Base-by-base conservation (phyloP, 1,284 basidiomycete genomes). In the Anthracocystis panici-leucophaei region DNA sequence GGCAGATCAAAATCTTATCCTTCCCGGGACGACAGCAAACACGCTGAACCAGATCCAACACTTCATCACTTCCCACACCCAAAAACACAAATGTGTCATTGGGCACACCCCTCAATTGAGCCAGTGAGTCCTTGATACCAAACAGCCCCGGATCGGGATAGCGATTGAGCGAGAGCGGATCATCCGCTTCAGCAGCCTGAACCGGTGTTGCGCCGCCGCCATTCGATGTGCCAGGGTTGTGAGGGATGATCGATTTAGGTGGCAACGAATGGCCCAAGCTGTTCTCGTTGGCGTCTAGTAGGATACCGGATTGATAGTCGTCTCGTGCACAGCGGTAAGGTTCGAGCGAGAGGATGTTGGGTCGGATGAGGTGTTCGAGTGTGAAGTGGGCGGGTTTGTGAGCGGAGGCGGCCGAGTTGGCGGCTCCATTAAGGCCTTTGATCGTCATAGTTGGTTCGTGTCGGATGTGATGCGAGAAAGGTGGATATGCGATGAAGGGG, bases 231-330 rank as follows among this genome's bases (percentile, higher is more conserved):
- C 62, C 56, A 9, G 66, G 53, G 35, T 61, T 54, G 74, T 71
- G 67, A 48, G 80, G 80, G 35, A 82, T 65, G 49, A 50, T 50
- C 7, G 80, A 71, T 25, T 70, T 72, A 29, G 63, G 50, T 4
- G 89, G 87, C n/a, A 97, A 90, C 1, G 93, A 91, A 83, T 94
- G 93, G 0, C 96, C 96, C 48, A 96, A 88, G 0, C 94, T 90
- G 85, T 99, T 98, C 88, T 99, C 96, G 86, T 98, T 99, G 33
- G 97, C 97, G 81, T 99, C 97, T 35, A 99, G 90, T n/a, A 99
- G 90, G 78, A 98, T 92, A 27, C 95, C 95, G 1, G 90, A 88
- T 51, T 92, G 91, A 87, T 97, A 99, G 87, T 99, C 96, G 83
- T 99, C 97, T 57, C 96, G 89, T 1, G 97, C 97, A 81, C 94